A percentile compares a stretch with the other conserved stretches of the same genome.
These are phyloP conservation scores for Flammula alnicola DNA, from an alignment of 1,284 basidiomycete species.

Conservation along the genomic window DNA sequence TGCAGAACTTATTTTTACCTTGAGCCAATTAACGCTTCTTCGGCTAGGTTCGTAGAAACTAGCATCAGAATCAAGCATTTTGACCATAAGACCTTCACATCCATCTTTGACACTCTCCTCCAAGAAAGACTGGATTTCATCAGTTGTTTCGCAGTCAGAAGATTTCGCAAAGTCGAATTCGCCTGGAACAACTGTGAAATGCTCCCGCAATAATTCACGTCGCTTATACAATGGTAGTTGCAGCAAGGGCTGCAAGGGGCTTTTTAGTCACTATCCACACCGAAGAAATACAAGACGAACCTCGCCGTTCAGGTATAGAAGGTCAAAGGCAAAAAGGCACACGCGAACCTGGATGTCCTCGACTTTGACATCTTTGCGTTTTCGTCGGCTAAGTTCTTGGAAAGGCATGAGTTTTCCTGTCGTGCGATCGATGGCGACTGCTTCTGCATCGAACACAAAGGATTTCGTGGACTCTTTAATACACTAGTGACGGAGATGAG, in stretches of 20 bases:
- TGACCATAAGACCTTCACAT: constrained; percentile 99
- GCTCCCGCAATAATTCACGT: constrained; percentile 74
- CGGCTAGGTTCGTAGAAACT: constrained; percentile 96
- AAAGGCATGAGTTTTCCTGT: constrained; percentile 91
- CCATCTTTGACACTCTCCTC: constrained; percentile 98
- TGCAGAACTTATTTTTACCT: constrained; percentile 55
- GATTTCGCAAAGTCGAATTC: constrained; percentile 95
- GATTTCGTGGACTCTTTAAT: constrained; percentile 83
- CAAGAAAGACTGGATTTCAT: constrained; percentile 94
- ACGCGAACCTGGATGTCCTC: constrained; percentile 97
- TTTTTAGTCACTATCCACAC: constrained; percentile 8
- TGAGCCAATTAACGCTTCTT: constrained; percentile 97
- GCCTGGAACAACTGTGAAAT: constrained; percentile 84
- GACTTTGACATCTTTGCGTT: constrained; percentile 96
- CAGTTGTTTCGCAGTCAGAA: constrained; percentile 87
- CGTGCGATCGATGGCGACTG: constrained; percentile 91
- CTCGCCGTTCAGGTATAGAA: constrained; percentile 94
- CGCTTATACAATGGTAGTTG: constrained; percentile 75
- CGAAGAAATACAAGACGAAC: constrained; percentile 46
- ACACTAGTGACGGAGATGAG: constrained; percentile 54
- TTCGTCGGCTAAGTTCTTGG: constrained; percentile 94
- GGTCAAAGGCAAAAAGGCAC: constrained; percentile 94
- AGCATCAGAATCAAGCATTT: constrained; percentile 92
- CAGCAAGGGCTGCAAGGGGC: constrained; percentile 59
- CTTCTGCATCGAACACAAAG: constrained; percentile 96